These are phyloP conservation scores for Elsinoe necatrix DNA, from an alignment of 2,329 filamentous ascomycete species.

Conservation along the genomic window DNA sequence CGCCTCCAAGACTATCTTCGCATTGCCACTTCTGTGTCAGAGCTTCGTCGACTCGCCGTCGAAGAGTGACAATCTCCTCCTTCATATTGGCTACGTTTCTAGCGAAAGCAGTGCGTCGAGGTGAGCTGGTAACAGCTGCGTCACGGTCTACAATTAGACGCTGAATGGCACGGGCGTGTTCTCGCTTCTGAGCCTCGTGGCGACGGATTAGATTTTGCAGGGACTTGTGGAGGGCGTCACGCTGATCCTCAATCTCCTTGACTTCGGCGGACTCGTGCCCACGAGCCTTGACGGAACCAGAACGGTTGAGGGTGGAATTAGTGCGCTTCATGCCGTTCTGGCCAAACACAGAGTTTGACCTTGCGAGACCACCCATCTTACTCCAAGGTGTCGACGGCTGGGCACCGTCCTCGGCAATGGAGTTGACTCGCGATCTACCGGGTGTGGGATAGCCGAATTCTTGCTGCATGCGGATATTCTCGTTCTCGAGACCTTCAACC, in stretches of 20 bases:
- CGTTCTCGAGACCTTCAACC: conserved; percentile 67
- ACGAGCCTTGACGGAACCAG: conserved; percentile 33
- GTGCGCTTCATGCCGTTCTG: conserved; percentile 29
- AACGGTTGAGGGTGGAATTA: conserved; percentile 23
- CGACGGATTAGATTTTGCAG: conserved; percentile 77
- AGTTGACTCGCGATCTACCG: conserved; percentile 41
- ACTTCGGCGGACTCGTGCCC: conserved; percentile 48
- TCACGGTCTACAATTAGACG: conserved; percentile 71
- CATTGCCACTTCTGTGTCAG: conserved; percentile 94
- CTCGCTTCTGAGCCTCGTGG: conserved; percentile 73
- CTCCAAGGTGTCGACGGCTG: conserved; percentile 22
- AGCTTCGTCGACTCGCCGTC: conserved; percentile 83
- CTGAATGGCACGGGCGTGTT: conserved; percentile 72
- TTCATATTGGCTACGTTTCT: conserved; percentile 71
- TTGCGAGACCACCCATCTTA: conserved; percentile 35
- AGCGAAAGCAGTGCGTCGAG: conserved; percentile 71
- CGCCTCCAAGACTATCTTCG: conserved; percentile 75
- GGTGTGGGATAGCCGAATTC: conserved; percentile 48
- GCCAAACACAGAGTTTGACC: conserved; percentile 52
- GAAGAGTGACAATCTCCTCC: conserved; percentile 74
- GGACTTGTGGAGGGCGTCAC: conserved; percentile 82
- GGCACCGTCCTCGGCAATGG: conserved; percentile 49
- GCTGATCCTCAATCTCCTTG: conserved; percentile 87
- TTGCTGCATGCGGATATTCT: conserved; percentile 75
- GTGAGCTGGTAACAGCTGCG: conserved; percentile 55